phyloP scores from a whole-genome alignment of 805 yeast species.

The Yarrowia osloensis region DNA sequence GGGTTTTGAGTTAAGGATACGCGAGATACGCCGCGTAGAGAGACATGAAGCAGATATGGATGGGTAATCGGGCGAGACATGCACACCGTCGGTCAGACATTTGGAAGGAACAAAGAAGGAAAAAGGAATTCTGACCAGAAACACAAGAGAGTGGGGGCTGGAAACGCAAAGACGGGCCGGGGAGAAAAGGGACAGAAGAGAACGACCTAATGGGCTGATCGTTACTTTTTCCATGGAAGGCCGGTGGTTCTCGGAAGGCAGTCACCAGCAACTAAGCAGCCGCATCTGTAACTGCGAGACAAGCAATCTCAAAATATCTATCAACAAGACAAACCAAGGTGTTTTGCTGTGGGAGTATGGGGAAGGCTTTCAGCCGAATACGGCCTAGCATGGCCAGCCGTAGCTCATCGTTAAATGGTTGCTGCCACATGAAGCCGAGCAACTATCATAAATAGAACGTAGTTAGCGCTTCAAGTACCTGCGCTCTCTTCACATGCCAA shows the following conservation, averaged over 20 bases:
- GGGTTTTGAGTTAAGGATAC: background rate
- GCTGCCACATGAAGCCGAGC: background rate
- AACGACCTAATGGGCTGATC: background rate
- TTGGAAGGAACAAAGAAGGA: background rate
- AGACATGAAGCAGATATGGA: background rate
- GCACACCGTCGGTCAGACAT: background rate
- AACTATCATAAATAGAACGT: background rate
- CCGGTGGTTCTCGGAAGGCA: no score
- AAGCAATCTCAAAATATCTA: no score
- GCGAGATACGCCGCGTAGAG: background rate
- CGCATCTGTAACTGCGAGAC: background rate
- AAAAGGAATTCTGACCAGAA: background rate
- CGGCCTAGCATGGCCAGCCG: no score
- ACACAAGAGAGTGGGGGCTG: background rate
- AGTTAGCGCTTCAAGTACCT: background rate
- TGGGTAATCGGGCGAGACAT: background rate
- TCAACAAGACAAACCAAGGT: no score
- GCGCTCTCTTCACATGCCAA: background rate
- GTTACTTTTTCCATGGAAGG: background rate
- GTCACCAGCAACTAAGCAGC: no score
- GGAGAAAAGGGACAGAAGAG: background rate
- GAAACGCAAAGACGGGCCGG: no score
- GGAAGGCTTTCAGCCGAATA: no score
- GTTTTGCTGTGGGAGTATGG: no score
- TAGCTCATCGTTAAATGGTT: no score